Evolutionary conservation across 495 filamentous ascomycete genomes (phyloP), one percentile per base, ranked within the genome.

Genomic region (Cercophora newfieldiana): DNA sequence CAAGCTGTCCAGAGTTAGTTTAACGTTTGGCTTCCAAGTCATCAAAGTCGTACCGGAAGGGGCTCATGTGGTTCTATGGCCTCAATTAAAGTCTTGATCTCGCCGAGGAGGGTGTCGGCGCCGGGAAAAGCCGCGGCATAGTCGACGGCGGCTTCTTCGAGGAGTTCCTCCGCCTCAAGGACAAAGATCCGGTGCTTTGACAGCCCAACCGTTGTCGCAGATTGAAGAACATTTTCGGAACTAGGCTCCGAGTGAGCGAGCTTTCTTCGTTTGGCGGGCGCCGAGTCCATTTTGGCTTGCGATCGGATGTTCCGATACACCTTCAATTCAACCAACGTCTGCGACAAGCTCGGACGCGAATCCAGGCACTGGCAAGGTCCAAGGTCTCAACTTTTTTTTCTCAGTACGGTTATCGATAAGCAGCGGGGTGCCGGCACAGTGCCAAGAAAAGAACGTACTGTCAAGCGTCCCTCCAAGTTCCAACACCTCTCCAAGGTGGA

Each of bases 151-250:
- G 91, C 82, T 63, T 90, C 87, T 22, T 82, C 78, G 66, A 97
- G 72, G 50, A 99, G 77, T 70, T 97, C 93, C 64, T 97, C 90
- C 24, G 93, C 85, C 78, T 97, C 91, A 30, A 99, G 80, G 69
- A 94, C 90, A 79, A 98, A 96, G 68, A 92, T 81, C 71, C 85
- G 91, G 29, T 77, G 71, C 33, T 77, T 73, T 0, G 78, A 79
- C 31, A 77, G 65, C 47, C 76, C 77, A 0, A 74, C 68, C 7
- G 69, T 59, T 7, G 68, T 73, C 2, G 69, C 69, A 6, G 71
- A 61, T 48, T 76, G 71, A 19, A 79, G 70, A 28, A 66, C 69
- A 16, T 67, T 64, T 14, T 76, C 68, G 1, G 70, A 67, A 21
- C 66, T 66, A 62, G 64, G 64, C n/a, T 64, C 49, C 53, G 60